These are phyloP conservation scores for Cyclocybe cylindracea DNA, from an alignment of 768 basidiomycete species.

Conservation along the genomic window DNA sequence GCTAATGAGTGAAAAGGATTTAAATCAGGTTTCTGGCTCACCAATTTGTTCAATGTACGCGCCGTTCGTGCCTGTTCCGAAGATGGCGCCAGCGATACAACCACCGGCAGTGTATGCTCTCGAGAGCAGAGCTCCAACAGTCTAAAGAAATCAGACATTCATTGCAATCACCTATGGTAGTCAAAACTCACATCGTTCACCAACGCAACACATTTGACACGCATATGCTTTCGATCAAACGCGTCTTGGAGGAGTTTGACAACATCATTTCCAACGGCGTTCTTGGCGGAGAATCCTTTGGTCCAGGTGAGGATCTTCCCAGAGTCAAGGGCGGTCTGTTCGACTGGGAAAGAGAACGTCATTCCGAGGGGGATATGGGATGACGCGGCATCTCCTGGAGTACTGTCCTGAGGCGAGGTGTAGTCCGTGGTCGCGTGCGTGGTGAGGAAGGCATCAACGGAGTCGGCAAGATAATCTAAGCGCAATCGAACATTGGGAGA, in stretches of 20 bases:
- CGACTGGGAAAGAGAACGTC: constrained; percentile 97
- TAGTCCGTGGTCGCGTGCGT: constrained; percentile 49
- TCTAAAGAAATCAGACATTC: constrained; percentile 46
- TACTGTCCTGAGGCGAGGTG: constrained; percentile 22
- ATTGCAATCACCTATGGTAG: neutral
- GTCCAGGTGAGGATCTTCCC: constrained; percentile 95
- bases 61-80: constrained; percentile 98
- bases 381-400: constrained; percentile 14
- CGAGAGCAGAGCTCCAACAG: constrained; percentile 92
- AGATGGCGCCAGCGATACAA: constrained; percentile 88
- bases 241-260: constrained; percentile 90
- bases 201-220: constrained; percentile 87
- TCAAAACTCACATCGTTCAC: constrained; percentile 82
- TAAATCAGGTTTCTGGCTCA: constrained; percentile 21
- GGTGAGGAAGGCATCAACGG: constrained; percentile 93
- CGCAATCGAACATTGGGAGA: constrained; percentile 6
- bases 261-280: constrained; percentile 87
- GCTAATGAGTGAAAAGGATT: neutral
- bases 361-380: constrained; percentile 70
- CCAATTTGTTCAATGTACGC: constrained; percentile 90
- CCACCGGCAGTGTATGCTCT: constrained; percentile 93
- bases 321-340: constrained; percentile 89
- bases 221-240: constrained; percentile 88
- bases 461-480: constrained; percentile 95
- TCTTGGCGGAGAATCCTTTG: constrained; percentile 92